Conservation (phyloP, 495 filamentous ascomycete genomes). For the Cairneyella variabilis region DNA sequence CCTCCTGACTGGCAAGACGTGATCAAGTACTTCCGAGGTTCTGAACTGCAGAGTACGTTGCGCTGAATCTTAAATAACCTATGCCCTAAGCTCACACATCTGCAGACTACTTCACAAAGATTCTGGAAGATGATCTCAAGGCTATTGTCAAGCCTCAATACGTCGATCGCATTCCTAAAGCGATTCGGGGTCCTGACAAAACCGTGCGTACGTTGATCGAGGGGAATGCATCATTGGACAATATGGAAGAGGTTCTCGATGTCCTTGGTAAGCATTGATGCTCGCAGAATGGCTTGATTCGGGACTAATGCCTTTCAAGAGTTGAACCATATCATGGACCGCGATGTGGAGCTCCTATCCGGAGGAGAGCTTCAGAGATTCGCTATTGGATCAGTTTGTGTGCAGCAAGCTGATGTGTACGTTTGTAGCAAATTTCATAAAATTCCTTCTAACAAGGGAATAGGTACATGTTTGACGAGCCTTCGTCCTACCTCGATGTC, state of each 20-base stretch:
- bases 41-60: conserved; percentile 84
- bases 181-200: conserved; percentile 74
- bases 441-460: conserved; percentile 11
- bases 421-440: conserved; percentile 20
- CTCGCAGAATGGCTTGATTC: background rate
- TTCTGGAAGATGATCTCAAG: conserved; percentile 93
- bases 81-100: conserved; percentile 12
- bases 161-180: conserved; percentile 94
- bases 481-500: conserved; percentile 96
- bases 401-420: conserved; percentile 93
- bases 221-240: conserved; percentile 67
- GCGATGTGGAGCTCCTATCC: conserved; percentile 84
- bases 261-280: conserved; percentile 55
- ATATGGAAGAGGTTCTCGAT: conserved; percentile 80
- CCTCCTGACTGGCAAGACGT: conserved; percentile 99
- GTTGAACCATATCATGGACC: conserved; percentile 77
- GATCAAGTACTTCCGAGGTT: conserved; percentile 94
- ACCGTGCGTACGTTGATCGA: conserved; percentile 73
- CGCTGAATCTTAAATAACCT: background rate
- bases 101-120: conserved; percentile 95
- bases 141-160: conserved; percentile 98
- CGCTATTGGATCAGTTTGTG: conserved; percentile 91
- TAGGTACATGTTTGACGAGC: conserved; percentile 99
- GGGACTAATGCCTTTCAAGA: conserved; percentile 44
- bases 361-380: conserved; percentile 98